phyloP scores from a whole-genome alignment of 1,284 basidiomycete genomes.

The Farysia itapuensis region DNA sequence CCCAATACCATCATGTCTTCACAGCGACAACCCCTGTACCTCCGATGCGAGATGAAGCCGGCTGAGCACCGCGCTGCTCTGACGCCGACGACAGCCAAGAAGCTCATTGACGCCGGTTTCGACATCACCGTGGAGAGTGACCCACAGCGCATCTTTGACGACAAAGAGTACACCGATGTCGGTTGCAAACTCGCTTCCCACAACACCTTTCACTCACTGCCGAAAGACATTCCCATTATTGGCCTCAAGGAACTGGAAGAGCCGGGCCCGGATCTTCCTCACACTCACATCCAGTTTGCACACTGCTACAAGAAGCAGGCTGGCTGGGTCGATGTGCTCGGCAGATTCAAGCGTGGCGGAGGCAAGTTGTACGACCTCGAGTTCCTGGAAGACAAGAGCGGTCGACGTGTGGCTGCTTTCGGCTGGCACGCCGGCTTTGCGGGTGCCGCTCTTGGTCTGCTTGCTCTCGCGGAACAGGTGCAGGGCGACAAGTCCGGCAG shows the following conservation, averaged over 20 bases:
- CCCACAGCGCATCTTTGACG: slow-evolving; percentile 91
- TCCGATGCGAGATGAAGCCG: slow-evolving; percentile 57
- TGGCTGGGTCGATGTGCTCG: slow-evolving; percentile 86
- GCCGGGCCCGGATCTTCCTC: slow-evolving; percentile 62
- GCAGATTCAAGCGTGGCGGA: slow-evolving; percentile 81
- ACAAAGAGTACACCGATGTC: slow-evolving; percentile 73
- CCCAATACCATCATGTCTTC: neutral
- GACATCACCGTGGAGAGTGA: slow-evolving; percentile 90
- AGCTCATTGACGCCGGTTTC: slow-evolving; percentile 87
- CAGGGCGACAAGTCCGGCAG: slow-evolving; percentile 19
- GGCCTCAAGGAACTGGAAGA: slow-evolving; percentile 86
- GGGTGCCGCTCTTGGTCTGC: slow-evolving; percentile 87
- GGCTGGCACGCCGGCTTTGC: slow-evolving; percentile 98
- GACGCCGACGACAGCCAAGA: slow-evolving; percentile 87
- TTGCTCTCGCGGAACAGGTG: slow-evolving; percentile 70
- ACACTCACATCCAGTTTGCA: slow-evolving; percentile 95
- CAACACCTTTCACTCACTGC: slow-evolving; percentile 85
- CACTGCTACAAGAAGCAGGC: slow-evolving; percentile 98
- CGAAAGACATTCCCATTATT: slow-evolving; percentile 77
- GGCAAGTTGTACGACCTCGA: slow-evolving; percentile 95
- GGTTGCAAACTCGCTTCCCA: slow-evolving; percentile 86
- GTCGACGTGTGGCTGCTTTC: slow-evolving; percentile 95
- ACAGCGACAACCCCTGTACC: slow-evolving; percentile 49
- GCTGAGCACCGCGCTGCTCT: slow-evolving; percentile 85
- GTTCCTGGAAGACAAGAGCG: slow-evolving; percentile 83